phyloP scores from a whole-genome alignment of 148 eudicot species.

The Vaccinium corymbosum region DNA sequence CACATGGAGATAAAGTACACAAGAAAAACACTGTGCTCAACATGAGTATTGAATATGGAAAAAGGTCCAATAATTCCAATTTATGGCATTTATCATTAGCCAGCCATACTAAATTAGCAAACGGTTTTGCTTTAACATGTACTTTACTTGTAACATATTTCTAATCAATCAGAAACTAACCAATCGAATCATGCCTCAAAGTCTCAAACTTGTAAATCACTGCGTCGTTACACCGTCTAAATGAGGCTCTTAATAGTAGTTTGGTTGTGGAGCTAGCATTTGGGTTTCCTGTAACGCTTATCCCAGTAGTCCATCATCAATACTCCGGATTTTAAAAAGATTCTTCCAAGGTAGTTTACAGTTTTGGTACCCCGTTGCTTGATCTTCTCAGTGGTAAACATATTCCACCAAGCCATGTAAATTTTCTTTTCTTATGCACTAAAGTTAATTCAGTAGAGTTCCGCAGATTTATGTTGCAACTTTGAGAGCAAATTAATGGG shows the following conservation, averaged over 20 bases:
- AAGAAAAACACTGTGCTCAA: not conserved
- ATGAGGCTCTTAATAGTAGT: no score
- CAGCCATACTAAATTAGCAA: not conserved
- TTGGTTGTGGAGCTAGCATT: no score
- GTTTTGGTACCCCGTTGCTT: slow-evolving; percentile 77
- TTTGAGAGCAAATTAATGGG: not conserved
- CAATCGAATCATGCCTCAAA: no score
- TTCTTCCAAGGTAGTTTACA: slow-evolving; percentile 41
- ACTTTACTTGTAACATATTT: no score
- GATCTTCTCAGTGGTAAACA: slow-evolving; percentile 75
- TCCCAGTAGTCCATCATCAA: no score
- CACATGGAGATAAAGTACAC: not conserved
- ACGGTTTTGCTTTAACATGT: not conserved
- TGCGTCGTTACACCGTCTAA: no score
- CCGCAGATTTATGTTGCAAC: not conserved
- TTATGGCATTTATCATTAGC: not conserved
- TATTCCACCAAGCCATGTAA: slow-evolving; percentile 39
- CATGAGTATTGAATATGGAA: not conserved
- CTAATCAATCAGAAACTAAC: no score
- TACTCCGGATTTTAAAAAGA: no score
- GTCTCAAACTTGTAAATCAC: no score
- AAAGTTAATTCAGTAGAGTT: not conserved
- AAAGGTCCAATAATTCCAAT: not conserved
- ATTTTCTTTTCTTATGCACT: not conserved
- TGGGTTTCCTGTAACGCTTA: no score